These are phyloP conservation scores for Neoboletus subvelutipes DNA, from an alignment of 768 basidiomycete species.

Conservation along the genomic window DNA sequence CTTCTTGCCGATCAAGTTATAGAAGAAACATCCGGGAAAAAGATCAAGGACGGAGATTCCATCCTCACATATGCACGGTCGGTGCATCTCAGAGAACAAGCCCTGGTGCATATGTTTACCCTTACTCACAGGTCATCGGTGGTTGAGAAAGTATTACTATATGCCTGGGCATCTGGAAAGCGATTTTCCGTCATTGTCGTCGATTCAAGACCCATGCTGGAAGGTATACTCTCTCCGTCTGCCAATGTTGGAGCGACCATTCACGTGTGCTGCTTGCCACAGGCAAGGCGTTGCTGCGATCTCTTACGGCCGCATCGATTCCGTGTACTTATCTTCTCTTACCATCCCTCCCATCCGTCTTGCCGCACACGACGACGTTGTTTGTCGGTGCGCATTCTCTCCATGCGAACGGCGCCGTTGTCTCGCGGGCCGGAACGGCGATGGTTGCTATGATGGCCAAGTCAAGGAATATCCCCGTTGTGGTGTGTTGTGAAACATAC, in stretches of 20 bases:
- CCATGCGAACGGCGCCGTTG: slow-evolving; percentile 92
- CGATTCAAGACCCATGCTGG: slow-evolving; percentile 91
- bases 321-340: slow-evolving; percentile 92
- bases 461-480: slow-evolving; percentile 83
- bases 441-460: slow-evolving; percentile 97
- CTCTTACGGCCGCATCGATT: slow-evolving; percentile 65
- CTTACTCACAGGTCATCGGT: slow-evolving; percentile 73
- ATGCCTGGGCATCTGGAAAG: slow-evolving; percentile 71
- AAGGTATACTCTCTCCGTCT: slow-evolving; percentile 51
- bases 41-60: slow-evolving; percentile 93
- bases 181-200: slow-evolving; percentile 89
- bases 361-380: slow-evolving; percentile 80
- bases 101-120: background rate
- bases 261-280: slow-evolving; percentile 1
- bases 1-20: slow-evolving; percentile 93
- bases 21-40: slow-evolving; percentile 80
- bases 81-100: slow-evolving; percentile 10
- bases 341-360: slow-evolving; percentile 75
- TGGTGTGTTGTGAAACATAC: slow-evolving; percentile 98
- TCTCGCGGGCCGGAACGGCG: slow-evolving; percentile 92
- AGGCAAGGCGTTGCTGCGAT: slow-evolving; percentile 80
- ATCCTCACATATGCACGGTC: slow-evolving; percentile 93
- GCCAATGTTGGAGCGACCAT: background rate
- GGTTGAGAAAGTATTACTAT: slow-evolving; percentile 84
- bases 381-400: slow-evolving; percentile 93